phyloP scores from a whole-genome alignment of 148 eudicot species.

The Pouteria glomerata region DNA sequence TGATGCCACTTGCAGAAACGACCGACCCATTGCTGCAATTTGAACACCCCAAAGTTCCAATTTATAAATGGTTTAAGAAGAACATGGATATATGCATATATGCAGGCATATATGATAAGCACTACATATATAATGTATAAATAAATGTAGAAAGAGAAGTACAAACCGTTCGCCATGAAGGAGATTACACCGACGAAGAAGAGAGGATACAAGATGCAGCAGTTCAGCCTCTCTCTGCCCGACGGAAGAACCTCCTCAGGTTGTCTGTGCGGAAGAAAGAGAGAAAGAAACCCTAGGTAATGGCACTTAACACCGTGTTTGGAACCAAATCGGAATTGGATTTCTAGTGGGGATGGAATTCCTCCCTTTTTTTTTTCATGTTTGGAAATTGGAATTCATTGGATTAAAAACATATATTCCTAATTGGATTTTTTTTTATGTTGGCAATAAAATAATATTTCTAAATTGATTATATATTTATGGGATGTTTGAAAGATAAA shows the following conservation, averaged over 20 bases:
- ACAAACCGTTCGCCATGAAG: conserved; percentile 44
- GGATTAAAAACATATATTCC: no score
- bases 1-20: conserved; percentile 75
- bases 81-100: neutral
- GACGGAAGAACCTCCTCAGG: neutral
- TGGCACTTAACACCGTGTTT: no score
- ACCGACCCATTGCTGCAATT: conserved; percentile 44
- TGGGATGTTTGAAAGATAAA: no score
- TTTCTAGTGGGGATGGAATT: no score
- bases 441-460: no score
- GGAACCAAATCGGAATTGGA: no score
- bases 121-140: neutral
- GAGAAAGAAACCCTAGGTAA: neutral
- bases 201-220: neutral
- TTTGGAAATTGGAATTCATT: no score
- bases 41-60: conserved; percentile 1
- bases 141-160: neutral
- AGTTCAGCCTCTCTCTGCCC: neutral
- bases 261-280: no score
- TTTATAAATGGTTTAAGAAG: neutral
- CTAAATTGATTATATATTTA: no score
- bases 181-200: neutral
- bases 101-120: neutral
- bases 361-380: no score
- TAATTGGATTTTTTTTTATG: no score